Conservation (phyloP, 139 green algal species). For the Chlorella sp. region DNA sequence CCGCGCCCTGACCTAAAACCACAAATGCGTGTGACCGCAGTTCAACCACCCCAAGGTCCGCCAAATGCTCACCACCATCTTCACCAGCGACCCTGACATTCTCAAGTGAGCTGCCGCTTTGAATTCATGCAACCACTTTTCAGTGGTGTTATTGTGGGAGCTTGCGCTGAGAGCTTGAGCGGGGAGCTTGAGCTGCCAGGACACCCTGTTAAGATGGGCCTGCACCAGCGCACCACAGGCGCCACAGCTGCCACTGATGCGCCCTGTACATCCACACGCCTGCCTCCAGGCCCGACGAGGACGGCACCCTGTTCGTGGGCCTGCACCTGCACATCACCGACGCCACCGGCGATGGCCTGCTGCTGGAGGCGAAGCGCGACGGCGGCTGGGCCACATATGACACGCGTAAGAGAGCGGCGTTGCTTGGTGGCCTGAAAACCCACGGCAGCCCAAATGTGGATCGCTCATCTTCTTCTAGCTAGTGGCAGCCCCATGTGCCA, state of each 20-base stretch:
- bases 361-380: slow-evolving; percentile 1
- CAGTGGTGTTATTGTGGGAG: too few species aligned
- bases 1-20: too few species aligned
- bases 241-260: not conserved
- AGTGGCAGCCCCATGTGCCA: too few species aligned
- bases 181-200: too few species aligned
- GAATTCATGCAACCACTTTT: not conserved
- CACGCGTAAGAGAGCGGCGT: not conserved
- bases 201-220: too few species aligned
- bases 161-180: too few species aligned
- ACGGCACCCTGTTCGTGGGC: not conserved
- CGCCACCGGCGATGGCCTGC: not conserved
- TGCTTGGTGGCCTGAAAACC: too few species aligned
- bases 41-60: not conserved
- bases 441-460: too few species aligned
- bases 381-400: not conserved
- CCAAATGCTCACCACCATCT: not conserved
- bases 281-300: not conserved
- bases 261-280: too few species aligned
- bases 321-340: slow-evolving; percentile 3
- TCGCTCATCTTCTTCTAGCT: too few species aligned
- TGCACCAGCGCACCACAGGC: too few species aligned
- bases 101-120: not conserved
- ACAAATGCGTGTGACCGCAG: too few species aligned
- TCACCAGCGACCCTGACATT: not conserved